Conservation (phyloP, 2,329 filamentous ascomycete species). For the Aphanocladium album region DNA sequence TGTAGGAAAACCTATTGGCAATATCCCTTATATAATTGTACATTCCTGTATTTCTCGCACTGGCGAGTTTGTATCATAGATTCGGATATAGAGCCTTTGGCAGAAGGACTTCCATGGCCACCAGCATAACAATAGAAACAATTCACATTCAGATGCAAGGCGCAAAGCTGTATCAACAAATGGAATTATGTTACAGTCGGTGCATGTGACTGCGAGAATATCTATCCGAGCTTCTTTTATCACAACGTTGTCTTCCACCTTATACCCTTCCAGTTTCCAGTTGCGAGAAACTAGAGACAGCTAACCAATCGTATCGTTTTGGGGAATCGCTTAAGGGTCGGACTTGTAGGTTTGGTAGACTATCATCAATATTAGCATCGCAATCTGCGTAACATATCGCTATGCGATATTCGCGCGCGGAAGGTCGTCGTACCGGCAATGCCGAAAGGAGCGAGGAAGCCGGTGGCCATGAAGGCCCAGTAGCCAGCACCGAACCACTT, state of each 20-base stretch:
- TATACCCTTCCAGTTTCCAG: not conserved
- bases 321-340: constrained; percentile 26
- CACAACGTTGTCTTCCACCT: constrained; percentile 5
- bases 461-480: constrained; percentile 63
- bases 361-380: constrained; percentile 26
- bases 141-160: not conserved
- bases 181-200: constrained; percentile 15
- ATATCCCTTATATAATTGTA: constrained; percentile 1
- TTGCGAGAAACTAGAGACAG: not conserved
- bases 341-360: constrained; percentile 45
- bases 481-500: constrained; percentile 79
- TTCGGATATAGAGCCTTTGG: not conserved
- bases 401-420: not conserved
- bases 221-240: constrained; percentile 14
- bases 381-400: not conserved
- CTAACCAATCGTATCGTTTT: not conserved
- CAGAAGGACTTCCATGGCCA: not conserved
- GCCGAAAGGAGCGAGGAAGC: constrained; percentile 58
- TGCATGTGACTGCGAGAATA: constrained; percentile 11
- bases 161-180: constrained; percentile 7
- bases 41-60: not conserved
- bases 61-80: constrained; percentile 15
- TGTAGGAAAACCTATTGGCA: not conserved
- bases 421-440: constrained; percentile 47
- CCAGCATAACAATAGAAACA: not conserved